Evolutionary conservation across 2,329 filamentous ascomycete species (phyloP).

Genomic region (Talaromyces sp.): DNA sequence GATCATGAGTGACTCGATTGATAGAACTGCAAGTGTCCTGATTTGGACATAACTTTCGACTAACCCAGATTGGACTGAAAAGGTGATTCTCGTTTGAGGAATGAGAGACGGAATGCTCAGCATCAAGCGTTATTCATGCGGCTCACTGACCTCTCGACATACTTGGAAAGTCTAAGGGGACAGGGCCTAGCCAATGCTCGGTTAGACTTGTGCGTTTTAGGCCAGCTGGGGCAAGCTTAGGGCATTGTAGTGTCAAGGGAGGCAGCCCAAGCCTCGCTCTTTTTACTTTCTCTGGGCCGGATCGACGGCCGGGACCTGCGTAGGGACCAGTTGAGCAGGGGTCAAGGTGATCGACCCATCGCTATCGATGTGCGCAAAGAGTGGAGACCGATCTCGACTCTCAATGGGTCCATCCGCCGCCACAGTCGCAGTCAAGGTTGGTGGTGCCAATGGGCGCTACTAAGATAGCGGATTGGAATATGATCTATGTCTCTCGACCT

Average conservation of each 20-base stretch:
- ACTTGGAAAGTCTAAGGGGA: slow-evolving; percentile 3
- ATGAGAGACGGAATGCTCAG: slow-evolving; percentile 15
- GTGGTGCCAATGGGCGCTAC: slow-evolving; percentile 14
- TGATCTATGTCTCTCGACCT: slow-evolving; percentile 14
- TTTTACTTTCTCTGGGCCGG: slow-evolving; percentile 6
- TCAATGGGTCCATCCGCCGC: slow-evolving; percentile 9
- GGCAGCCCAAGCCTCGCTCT: background rate
- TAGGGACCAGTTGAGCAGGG: slow-evolving; percentile 14
- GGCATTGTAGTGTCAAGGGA: slow-evolving; percentile 7
- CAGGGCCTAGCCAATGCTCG: background rate
- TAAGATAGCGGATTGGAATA: slow-evolving; percentile 1
- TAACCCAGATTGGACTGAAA: slow-evolving; percentile 8
- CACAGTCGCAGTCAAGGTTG: slow-evolving; percentile 13
- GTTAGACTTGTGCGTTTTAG: background rate
- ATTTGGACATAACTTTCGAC: slow-evolving; percentile 9
- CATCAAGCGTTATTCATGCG: slow-evolving; percentile 6
- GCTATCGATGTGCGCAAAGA: slow-evolving; percentile 14
- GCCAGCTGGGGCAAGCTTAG: slow-evolving; percentile 7
- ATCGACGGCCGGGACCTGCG: slow-evolving; percentile 15
- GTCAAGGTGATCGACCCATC: slow-evolving; percentile 19
- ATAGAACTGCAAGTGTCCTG: slow-evolving; percentile 14
- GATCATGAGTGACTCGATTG: slow-evolving; percentile 12
- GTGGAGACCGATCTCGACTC: slow-evolving; percentile 13
- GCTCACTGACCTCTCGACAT: slow-evolving; percentile 12
- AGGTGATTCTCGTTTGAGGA: slow-evolving; percentile 9